Evolutionary conservation across 2,329 filamentous ascomycete genomes (phyloP).

Genomic region (Diaporthe nobilis): DNA sequence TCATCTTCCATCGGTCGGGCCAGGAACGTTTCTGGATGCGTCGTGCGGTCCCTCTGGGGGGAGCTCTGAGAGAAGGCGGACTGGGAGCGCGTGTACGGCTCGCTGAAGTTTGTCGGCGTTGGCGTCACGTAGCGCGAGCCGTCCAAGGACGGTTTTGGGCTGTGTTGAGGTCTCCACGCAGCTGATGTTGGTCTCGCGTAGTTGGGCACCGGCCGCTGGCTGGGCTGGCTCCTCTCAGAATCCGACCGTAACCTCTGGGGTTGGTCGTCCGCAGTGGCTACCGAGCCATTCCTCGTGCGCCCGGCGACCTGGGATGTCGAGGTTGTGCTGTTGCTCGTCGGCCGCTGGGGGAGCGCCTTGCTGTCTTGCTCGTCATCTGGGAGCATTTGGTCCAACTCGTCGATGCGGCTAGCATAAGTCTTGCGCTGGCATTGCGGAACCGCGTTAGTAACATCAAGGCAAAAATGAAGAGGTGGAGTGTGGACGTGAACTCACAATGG

Average conservation of each 20-base stretch:
- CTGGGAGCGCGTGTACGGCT: slow-evolving; percentile 57
- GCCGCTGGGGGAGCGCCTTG: slow-evolving; percentile 82
- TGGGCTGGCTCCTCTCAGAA: slow-evolving; percentile 44
- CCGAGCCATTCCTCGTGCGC: slow-evolving; percentile 34
- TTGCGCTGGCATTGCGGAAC: slow-evolving; percentile 72
- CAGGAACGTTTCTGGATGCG: slow-evolving; percentile 53
- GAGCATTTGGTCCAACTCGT: slow-evolving; percentile 83
- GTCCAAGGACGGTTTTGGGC: slow-evolving; percentile 46
- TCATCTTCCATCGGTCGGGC: slow-evolving; percentile 67
- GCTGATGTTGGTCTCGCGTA: slow-evolving; percentile 47
- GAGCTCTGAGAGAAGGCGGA: slow-evolving; percentile 67
- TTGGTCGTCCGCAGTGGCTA: slow-evolving; percentile 25
- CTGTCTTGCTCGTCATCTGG: slow-evolving; percentile 68
- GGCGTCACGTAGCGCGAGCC: slow-evolving; percentile 47
- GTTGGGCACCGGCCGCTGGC: slow-evolving; percentile 46
- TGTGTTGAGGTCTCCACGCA: slow-evolving; percentile 43
- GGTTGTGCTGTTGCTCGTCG: slow-evolving; percentile 65
- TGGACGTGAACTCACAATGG: slow-evolving; percentile 78
- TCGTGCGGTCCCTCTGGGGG: slow-evolving; percentile 55
- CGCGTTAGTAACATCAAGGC: neutral
- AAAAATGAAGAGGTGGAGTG: too few species aligned
- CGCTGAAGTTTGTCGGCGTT: slow-evolving; percentile 49
- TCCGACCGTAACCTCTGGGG: slow-evolving; percentile 63
- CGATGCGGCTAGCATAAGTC: slow-evolving; percentile 91
- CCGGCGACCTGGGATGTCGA: slow-evolving; percentile 57